Base-by-base conservation (phyloP, 352 stramenopile genomes). In the Phytophthora megakarya region DNA sequence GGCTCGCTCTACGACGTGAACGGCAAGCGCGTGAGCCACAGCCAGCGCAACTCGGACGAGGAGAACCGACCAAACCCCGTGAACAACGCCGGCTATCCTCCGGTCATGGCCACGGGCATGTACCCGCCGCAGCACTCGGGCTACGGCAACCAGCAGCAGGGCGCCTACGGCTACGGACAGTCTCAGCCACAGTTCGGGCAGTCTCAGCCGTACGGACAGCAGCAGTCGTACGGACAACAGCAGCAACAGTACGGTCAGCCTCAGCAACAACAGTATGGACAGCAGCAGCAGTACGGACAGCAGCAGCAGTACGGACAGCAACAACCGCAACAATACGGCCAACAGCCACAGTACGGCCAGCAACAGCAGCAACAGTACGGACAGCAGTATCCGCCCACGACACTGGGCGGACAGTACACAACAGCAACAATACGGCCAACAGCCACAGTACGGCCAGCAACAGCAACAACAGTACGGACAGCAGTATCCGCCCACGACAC, bases 1-100 rank as follows among this genome's bases (percentile, higher is more conserved):
- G 64, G 67, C 18, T 82, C 87, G 54, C 81, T 95, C 12, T 95
- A 90, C 73, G 75, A 84, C 71, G 58, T 81, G 53, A 76, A 83
- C 45, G 56, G 73, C 47, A 68, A 84, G 37, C 56, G 64, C 42
- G 76, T 77, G 50, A 47, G 22, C 35, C 72, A 77, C 72, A 73
- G 46, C 32, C 71, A 75, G 58, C 80, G 76, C 53, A 81, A 80
- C 67, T 86, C 70, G 53, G 80, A 89, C 67, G 82, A 92, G 50
- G 82, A 92, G 56, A 83, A 87, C 57, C 68, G 65, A 26, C 61
- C 58, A 7, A 70, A 72, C 33, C 64, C 62, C 26, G 35, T 65
- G 63, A 67, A 63, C 46, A 73, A 65, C 21, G 54, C 59, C 18
- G 70, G 72, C 52, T 86, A 81, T 45, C 77, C 77, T 28, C 68